These are phyloP conservation scores for Verticillium albo-atrum DNA, from an alignment of 2,329 filamentous ascomycete species.

Conservation along the genomic window DNA sequence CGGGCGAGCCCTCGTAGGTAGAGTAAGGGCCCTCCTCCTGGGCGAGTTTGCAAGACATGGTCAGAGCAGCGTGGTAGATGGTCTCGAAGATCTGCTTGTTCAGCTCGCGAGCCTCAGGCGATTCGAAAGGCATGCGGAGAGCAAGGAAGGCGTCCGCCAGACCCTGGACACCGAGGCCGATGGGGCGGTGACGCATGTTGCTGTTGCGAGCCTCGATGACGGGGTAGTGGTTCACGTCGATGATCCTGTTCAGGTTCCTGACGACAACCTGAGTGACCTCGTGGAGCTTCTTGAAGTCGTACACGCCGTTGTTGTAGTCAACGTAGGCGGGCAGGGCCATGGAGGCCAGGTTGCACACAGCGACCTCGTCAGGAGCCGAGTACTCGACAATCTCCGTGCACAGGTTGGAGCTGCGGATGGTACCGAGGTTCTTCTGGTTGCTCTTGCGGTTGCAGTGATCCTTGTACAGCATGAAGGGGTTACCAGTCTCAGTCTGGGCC, in stretches of 20 bases:
- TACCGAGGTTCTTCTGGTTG: constrained; percentile 99
- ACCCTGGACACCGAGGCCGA: constrained; percentile 95
- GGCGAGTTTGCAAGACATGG: constrained; percentile 81
- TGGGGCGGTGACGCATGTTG: constrained; percentile 95
- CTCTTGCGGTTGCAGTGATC: constrained; percentile 98
- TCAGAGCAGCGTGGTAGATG: constrained; percentile 94
- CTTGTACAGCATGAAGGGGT: constrained; percentile 99
- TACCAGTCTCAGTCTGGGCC: constrained; percentile 97
- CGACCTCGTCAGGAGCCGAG: constrained; percentile 94
- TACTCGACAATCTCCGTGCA: constrained; percentile 99
- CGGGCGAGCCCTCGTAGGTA: constrained; percentile 88
- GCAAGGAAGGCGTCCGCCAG: constrained; percentile 97
- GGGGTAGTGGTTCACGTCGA: constrained; percentile 98
- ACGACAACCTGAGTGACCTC: constrained; percentile 90
- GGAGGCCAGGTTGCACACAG: constrained; percentile 96
- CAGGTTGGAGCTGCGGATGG: constrained; percentile 96
- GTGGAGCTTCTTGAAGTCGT: constrained; percentile 96
- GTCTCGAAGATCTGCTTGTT: constrained; percentile 99
- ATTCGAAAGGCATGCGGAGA: constrained; percentile 94
- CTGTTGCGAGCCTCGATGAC: constrained; percentile 89
- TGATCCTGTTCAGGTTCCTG: constrained; percentile 96
- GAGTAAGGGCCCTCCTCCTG: constrained; percentile 80
- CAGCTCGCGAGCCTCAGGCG: constrained; percentile 84
- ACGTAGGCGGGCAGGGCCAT: constrained; percentile 88
- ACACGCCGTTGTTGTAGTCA: constrained; percentile 76